Evolutionary conservation across 306 rosid genomes (phyloP).

Genomic region (Prunus mira): DNA sequence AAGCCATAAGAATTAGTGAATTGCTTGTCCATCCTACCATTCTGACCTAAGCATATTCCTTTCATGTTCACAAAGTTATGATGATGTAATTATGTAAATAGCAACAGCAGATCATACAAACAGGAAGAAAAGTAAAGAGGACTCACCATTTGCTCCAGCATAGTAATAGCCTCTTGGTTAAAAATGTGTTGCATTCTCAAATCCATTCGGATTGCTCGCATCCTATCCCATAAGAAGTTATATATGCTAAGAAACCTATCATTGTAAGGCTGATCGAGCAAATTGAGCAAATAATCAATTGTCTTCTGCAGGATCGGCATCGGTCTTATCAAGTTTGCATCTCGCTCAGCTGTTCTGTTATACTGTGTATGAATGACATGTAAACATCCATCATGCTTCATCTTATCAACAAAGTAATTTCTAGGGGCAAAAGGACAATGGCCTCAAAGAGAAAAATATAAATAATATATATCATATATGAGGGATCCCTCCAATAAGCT

Average conservation of each 20-base stretch:
- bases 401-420: constrained; percentile 15
- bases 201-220: constrained; percentile 98
- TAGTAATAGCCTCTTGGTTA: constrained; percentile 69
- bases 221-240: constrained; percentile 97
- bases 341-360: constrained; percentile 98
- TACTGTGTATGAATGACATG: constrained; percentile 47
- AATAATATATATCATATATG: too few species aligned
- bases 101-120: constrained; percentile 5
- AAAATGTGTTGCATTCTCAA: constrained; percentile 97
- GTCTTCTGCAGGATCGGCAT: constrained; percentile 82
- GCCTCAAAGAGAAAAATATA: neutral
- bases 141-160: constrained; percentile 95
- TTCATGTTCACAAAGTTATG: neutral
- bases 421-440: neutral
- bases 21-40: neutral
- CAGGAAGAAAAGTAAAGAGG: constrained; percentile 7
- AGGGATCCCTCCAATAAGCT: too few species aligned
- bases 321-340: constrained; percentile 86
- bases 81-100: neutral
- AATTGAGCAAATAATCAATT: constrained; percentile 65
- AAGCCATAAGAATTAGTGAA: neutral
- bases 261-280: constrained; percentile 78
- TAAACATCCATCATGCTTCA: constrained; percentile 14
- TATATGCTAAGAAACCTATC: constrained; percentile 74
- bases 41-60: neutral